Evolutionary conservation across 768 basidiomycete species (phyloP).

Genomic region (Lactarius sp.): DNA sequence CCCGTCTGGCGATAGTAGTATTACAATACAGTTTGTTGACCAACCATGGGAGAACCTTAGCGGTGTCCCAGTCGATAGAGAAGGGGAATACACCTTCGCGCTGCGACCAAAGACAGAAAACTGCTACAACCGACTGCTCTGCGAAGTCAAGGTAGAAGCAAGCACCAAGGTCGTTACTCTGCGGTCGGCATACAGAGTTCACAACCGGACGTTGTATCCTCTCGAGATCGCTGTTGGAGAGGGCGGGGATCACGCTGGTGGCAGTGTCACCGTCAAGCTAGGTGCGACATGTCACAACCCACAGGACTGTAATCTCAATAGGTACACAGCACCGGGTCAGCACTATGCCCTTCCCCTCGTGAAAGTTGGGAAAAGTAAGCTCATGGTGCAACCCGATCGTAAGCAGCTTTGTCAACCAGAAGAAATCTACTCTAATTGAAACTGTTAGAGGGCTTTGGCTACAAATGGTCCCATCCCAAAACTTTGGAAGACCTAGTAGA

Average conservation of each 20-base stretch:
- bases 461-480: conserved; percentile 85
- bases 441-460: conserved; percentile 84
- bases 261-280: conserved; percentile 74
- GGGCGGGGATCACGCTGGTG: conserved; percentile 72
- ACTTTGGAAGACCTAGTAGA: conserved; percentile 85
- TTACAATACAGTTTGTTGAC: conserved; percentile 79
- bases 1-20: conserved; percentile 67
- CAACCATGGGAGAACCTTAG: conserved; percentile 87
- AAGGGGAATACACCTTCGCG: conserved; percentile 85
- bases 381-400: conserved; percentile 93
- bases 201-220: conserved; percentile 88
- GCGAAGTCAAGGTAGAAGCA: conserved; percentile 84
- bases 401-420: conserved; percentile 32
- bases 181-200: conserved; percentile 86
- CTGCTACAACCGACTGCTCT: conserved; percentile 74
- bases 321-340: conserved; percentile 65
- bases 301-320: background rate
- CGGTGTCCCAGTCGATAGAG: conserved; percentile 86
- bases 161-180: conserved; percentile 94
- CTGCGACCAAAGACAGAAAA: conserved; percentile 77
- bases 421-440: background rate
- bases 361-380: conserved; percentile 72
- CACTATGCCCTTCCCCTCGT: conserved; percentile 89
- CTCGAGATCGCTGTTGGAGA: conserved; percentile 90
- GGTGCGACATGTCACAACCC: conserved; percentile 23